Evolutionary conservation across 805 yeast species (phyloP), one percentile per base, ranked within the genome.

Genomic region (Isabelozyma heimii): DNA sequence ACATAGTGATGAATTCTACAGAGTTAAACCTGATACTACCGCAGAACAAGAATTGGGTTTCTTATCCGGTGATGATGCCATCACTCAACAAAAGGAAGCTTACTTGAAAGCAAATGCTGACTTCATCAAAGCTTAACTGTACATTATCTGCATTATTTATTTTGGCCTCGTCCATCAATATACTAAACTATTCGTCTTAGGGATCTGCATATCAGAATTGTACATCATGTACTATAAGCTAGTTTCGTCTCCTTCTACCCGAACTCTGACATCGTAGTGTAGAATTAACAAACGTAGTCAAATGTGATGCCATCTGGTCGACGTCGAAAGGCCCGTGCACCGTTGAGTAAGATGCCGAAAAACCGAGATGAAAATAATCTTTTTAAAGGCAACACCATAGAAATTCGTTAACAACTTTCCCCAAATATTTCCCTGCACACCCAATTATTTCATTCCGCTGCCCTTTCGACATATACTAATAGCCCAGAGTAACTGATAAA

Each of bases 1-100:
- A 33, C 77, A 75, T 46, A 75, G 77, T 52, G 77, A 71, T 44
- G 67, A 52, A 51, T 72, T 72, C 53, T 73, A 70, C 61, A 69
- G 71, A 54, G 76, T 70, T 41, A 69, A 60, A 56, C 71, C 76
- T 20, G 79, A 73, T 55, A 42, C 54, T 27, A 56, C 63, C 28
- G 79, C 79, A 7, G 74, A 67, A 43, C 50, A 60, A 30, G 70
- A 71, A 45, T 61, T 67, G 46, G 72, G 73, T 9, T 49, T 69
- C 49, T 70, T 74, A 58, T 59, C 67, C 5, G 60, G 55, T 28
- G 75, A 72, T 42, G 52, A 49, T 13, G 63, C 59, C 37, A 51
- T 68, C 37, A 57, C 53, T 33, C 56, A 63, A 42, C 67, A 66
- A 50, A 61, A 55, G 49, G 62, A 65, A 51, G 62, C 62, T 24